phyloP scores from a whole-genome alignment of 2,329 filamentous ascomycete species.

The Ceratocystis smalleyi region DNA sequence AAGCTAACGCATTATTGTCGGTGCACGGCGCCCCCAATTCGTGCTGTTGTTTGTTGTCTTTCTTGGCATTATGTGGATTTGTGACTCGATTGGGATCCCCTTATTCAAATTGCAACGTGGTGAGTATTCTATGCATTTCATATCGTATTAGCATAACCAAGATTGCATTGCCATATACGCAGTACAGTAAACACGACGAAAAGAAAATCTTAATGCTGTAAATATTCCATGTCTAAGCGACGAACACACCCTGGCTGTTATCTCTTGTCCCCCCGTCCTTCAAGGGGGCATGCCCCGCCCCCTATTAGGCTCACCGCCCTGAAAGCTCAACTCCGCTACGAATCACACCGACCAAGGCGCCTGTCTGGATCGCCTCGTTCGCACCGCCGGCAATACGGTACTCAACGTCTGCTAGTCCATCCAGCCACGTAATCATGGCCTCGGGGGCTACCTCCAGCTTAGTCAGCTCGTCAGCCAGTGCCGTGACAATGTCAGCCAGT shows the following conservation, averaged over 20 bases:
- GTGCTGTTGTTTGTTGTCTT: neutral
- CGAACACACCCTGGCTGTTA: neutral
- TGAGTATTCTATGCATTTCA: neutral
- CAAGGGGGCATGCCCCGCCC: neutral
- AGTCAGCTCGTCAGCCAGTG: slow-evolving; percentile 65
- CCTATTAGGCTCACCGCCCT: slow-evolving; percentile 1
- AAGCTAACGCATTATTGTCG: too few relatives aligned
- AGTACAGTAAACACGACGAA: neutral
- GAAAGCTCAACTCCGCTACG: slow-evolving; percentile 66
- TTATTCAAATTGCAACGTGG: neutral
- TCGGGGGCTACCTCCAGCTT: slow-evolving; percentile 72
- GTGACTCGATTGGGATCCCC: neutral
- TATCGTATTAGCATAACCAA: neutral
- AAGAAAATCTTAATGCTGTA: neutral
- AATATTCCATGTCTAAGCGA: neutral
- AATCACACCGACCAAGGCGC: slow-evolving; percentile 79
- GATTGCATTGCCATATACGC: neutral
- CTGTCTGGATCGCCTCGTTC: slow-evolving; percentile 78
- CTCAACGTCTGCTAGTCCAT: slow-evolving; percentile 83
- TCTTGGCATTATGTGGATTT: neutral
- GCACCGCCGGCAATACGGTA: slow-evolving; percentile 78
- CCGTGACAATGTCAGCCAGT: slow-evolving; percentile 82
- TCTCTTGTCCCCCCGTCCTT: neutral
- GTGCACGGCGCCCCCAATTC: too few relatives aligned
- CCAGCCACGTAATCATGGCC: slow-evolving; percentile 81